Evolutionary conservation across 179 eudicot species (phyloP).

Genomic region (Drosera spatulata): DNA sequence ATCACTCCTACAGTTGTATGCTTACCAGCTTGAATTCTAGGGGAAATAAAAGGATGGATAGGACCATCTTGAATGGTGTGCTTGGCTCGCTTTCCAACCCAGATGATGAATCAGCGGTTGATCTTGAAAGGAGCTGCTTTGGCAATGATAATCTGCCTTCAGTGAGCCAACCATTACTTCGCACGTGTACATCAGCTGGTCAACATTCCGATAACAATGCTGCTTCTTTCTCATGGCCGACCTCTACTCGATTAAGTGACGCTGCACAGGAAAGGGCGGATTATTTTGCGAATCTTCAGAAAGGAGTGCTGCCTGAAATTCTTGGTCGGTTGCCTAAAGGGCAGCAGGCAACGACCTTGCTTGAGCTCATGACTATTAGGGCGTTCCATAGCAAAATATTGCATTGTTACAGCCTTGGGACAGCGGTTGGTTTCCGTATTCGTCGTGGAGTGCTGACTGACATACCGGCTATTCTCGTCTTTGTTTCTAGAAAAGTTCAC

Average conservation of each 20-base stretch:
- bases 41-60: slow-evolving; percentile 18
- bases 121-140: slow-evolving; percentile 58
- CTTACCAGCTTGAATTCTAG: neutral
- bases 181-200: slow-evolving; percentile 63
- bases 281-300: slow-evolving; percentile 84
- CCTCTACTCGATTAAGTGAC: slow-evolving; percentile 64
- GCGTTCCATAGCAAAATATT: slow-evolving; percentile 92
- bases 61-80: slow-evolving; percentile 17
- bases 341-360: slow-evolving; percentile 76
- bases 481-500: slow-evolving; percentile 87
- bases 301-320: slow-evolving; percentile 78
- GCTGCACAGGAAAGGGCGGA: slow-evolving; percentile 93
- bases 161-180: slow-evolving; percentile 57
- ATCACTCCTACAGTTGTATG: too few species aligned
- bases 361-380: slow-evolving; percentile 91
- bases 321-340: slow-evolving; percentile 68
- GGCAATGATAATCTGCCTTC: slow-evolving; percentile 54
- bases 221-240: slow-evolving; percentile 93
- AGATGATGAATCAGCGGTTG: slow-evolving; percentile 86
- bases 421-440: slow-evolving; percentile 90
- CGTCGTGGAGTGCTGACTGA: slow-evolving; percentile 75
- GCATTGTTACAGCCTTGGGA: slow-evolving; percentile 87
- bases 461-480: slow-evolving; percentile 87
- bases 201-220: slow-evolving; percentile 86
- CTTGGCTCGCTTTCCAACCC: slow-evolving; percentile 62